Evolutionary conservation across 345 rosid species (phyloP), one percentile per base, ranked within the genome.

Genomic region (Microcos paniculata): DNA sequence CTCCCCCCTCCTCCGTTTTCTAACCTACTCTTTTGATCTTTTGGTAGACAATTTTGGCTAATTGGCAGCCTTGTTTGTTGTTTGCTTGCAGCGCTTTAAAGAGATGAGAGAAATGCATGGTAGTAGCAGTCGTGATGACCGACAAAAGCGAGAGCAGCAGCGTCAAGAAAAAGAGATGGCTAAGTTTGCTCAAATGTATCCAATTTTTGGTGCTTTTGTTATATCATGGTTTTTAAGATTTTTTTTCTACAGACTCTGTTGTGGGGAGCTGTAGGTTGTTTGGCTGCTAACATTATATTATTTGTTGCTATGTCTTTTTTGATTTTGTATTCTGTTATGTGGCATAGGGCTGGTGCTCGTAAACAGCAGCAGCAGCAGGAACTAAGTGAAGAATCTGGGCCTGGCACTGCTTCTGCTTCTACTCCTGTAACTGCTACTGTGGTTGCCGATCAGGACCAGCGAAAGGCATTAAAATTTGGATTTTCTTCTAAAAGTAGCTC

Each of bases 21-120:
- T 38, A 4, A 70, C 24, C 21, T 23, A 6, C 26, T 28, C 45
- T 38, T 31, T 14, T 76, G 58, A 75, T 66, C 9, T 4, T 19
- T 69, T 19, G n/a, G 24, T 65, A 3, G 26, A 9, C 59, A 1
- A 1, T 75, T 26, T 55, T 77, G 33, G 66, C 55, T 69, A 48
- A 40, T 56, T 19, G 35, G 51, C 24, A 43, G 12, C 58, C 19
- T n/a, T 62, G 13, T 69, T 48, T 19, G 66, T 57, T 49, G 58
- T 42, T 23, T 71, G 66, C 55, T 78, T 85, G 84, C 86, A 96
- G 99, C 87, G 98, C 23, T 96, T 96, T 80, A 96, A 96, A 83
- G 98, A 92, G 80, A 96, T 96, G 98, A 90, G 83, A 83, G 99
- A 93, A 78, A 88, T 92, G 94, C 99, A 94, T 19, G 89, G 94